These are phyloP conservation scores for Fusarium palustre DNA, from an alignment of 2,329 filamentous ascomycete genomes.

Conservation along the genomic window DNA sequence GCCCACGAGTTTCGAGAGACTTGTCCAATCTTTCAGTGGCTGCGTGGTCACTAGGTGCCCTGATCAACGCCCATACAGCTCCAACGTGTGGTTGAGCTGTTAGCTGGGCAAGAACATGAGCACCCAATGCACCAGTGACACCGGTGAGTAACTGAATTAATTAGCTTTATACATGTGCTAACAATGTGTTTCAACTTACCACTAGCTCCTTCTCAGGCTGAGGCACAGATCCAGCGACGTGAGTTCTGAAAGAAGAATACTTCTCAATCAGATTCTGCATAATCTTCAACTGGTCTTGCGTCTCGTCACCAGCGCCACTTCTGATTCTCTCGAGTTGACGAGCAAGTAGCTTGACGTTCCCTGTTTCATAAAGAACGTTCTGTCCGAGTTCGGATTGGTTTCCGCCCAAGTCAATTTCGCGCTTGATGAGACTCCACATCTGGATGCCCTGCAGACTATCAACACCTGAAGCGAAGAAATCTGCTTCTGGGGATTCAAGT, in stretches of 20 bases:
- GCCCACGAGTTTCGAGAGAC: slow-evolving; percentile 25
- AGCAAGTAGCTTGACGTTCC: slow-evolving; percentile 30
- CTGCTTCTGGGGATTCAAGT: slow-evolving; percentile 43
- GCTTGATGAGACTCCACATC: slow-evolving; percentile 64
- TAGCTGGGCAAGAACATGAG: slow-evolving; percentile 68
- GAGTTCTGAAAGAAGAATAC: slow-evolving; percentile 51
- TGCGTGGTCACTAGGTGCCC: slow-evolving; percentile 16
- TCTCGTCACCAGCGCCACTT: slow-evolving; percentile 23
- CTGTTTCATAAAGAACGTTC: slow-evolving; percentile 70
- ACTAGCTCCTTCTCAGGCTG: slow-evolving; percentile 50
- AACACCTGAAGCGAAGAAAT: slow-evolving; percentile 69
- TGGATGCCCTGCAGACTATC: slow-evolving; percentile 70
- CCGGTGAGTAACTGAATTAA: slow-evolving; percentile 63
- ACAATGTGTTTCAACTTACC: slow-evolving; percentile 27
- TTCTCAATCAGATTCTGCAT: slow-evolving; percentile 54
- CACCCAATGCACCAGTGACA: slow-evolving; percentile 70
- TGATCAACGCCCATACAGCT: slow-evolving; percentile 55
- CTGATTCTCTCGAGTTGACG: slow-evolving; percentile 43
- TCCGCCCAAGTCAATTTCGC: slow-evolving; percentile 61
- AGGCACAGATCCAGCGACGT: slow-evolving; percentile 31
- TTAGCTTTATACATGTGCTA: neutral
- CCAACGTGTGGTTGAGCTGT: slow-evolving; percentile 68
- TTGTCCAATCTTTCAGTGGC: slow-evolving; percentile 26
- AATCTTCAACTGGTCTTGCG: slow-evolving; percentile 45
- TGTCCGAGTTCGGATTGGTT: slow-evolving; percentile 57